A percentile compares a stretch with the other conserved stretches of the same genome.
Evolutionary conservation across 495 filamentous ascomycete genomes (phyloP).

Genomic region (Pyrenula aspistea): DNA sequence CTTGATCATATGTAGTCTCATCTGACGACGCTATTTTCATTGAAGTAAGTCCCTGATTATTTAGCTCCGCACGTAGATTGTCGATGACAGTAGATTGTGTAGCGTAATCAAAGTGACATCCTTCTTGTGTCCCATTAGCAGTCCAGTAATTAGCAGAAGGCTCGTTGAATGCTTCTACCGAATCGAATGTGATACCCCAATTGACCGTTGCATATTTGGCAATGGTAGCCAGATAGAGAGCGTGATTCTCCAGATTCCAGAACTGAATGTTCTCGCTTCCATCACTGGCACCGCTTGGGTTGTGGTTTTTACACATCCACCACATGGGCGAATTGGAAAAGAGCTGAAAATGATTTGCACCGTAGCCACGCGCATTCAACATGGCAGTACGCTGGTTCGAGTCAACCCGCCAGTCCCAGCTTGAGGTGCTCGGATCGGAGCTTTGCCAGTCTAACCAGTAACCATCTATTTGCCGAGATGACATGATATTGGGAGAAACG

Average conservation of each 20-base stretch:
- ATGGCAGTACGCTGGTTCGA: constrained; percentile 23
- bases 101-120: too few relatives aligned
- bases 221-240: constrained; percentile 26
- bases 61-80: too few relatives aligned
- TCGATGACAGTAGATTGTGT: too few relatives aligned
- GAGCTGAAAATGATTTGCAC: constrained; percentile 22
- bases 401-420: too few relatives aligned
- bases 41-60: too few relatives aligned
- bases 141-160: constrained; percentile 24
- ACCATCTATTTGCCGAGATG: constrained; percentile 21
- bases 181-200: constrained; percentile 19
- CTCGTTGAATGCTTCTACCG: constrained; percentile 27
- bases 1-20: too few relatives aligned
- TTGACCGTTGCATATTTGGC: constrained; percentile 20
- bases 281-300: constrained; percentile 19
- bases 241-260: constrained; percentile 23
- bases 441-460: too few relatives aligned
- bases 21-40: too few relatives aligned
- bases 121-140: too few relatives aligned
- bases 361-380: constrained; percentile 15
- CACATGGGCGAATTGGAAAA: constrained; percentile 29
- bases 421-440: too few relatives aligned
- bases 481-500: constrained; percentile 19
- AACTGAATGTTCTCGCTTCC: constrained; percentile 19
- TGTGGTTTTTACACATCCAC: constrained; percentile 28